Conservation (phyloP, 2,329 filamentous ascomycete genomes). For the Amylocarpus encephaloides region DNA sequence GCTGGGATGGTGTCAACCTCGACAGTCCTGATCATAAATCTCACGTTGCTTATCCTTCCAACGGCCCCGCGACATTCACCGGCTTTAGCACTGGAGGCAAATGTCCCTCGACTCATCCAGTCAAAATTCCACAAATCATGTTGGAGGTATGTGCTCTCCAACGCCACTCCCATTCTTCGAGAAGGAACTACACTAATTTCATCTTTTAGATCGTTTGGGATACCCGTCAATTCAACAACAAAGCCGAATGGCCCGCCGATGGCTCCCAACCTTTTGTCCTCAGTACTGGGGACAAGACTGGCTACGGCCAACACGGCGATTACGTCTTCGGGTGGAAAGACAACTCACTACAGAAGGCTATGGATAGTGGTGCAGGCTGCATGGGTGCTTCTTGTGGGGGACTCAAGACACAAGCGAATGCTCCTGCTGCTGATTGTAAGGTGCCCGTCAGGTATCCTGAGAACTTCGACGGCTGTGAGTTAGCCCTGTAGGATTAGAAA, state of each 20-base stretch:
- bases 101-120: slow-evolving; percentile 33
- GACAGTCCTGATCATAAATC: slow-evolving; percentile 19
- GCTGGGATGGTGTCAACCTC: slow-evolving; percentile 21
- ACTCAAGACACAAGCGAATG: not conserved
- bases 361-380: slow-evolving; percentile 2
- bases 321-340: slow-evolving; percentile 48
- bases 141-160: slow-evolving; percentile 36
- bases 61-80: slow-evolving; percentile 23
- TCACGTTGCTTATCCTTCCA: slow-evolving; percentile 26
- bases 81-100: slow-evolving; percentile 32
- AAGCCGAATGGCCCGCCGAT: slow-evolving; percentile 39
- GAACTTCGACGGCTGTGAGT: slow-evolving; percentile 8
- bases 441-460: not conserved
- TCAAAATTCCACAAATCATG: slow-evolving; percentile 44
- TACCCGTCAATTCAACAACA: slow-evolving; percentile 37
- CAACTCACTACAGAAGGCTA: slow-evolving; percentile 38
- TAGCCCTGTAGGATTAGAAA: not conserved
- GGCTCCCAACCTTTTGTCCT: slow-evolving; percentile 40
- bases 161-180: slow-evolving; percentile 26
- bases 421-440: slow-evolving; percentile 1
- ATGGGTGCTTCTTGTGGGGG: slow-evolving; percentile 5
- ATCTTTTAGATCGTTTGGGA: slow-evolving; percentile 52
- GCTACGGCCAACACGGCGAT: slow-evolving; percentile 44
- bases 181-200: slow-evolving; percentile 25
- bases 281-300: slow-evolving; percentile 38